Percentiles rank a stretch among this genome's conserved stretches.
These are phyloP conservation scores for Lentinula boryana DNA, from an alignment of 768 basidiomycete genomes.

Conservation along the genomic window DNA sequence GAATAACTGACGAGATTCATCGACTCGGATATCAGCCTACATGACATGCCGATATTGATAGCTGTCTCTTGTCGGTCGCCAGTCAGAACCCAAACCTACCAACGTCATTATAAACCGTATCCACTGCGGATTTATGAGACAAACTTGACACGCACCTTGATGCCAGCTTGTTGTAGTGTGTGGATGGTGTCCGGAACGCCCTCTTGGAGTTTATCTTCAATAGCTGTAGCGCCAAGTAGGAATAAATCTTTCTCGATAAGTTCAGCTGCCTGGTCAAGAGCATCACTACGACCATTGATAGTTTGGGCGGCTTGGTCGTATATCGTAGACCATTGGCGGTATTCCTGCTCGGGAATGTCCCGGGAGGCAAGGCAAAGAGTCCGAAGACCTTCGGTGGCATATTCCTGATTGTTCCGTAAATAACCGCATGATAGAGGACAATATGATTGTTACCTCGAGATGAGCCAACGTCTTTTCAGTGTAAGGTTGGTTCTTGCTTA, in stretches of 20 bases:
- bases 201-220: constrained; percentile 98
- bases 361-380: constrained; percentile 96
- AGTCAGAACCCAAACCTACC: constrained; percentile 92
- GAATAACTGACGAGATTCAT: constrained; percentile 83
- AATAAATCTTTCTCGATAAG: constrained; percentile 93
- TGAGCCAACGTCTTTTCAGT: constrained; percentile 84
- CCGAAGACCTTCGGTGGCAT: constrained; percentile 93
- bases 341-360: constrained; percentile 88
- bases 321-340: constrained; percentile 80
- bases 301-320: constrained; percentile 93
- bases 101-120: background rate
- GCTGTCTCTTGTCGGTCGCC: constrained; percentile 99
- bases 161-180: constrained; percentile 95
- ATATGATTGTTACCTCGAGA: constrained; percentile 62
- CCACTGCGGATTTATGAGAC: background rate
- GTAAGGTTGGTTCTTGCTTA: constrained; percentile 80
- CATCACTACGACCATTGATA: constrained; percentile 91
- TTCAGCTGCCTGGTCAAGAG: constrained; percentile 91
- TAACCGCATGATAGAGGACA: background rate
- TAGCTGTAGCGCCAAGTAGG: constrained; percentile 92
- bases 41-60: constrained; percentile 98
- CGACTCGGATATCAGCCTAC: constrained; percentile 92
- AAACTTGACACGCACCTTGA: constrained; percentile 55
- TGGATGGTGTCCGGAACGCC: constrained; percentile 98
- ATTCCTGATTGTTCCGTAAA: constrained; percentile 50